Evolutionary conservation across 2,329 filamentous ascomycete genomes (phyloP), one percentile per base, ranked within the genome.

Genomic region (Aspergillus amoenus): DNA sequence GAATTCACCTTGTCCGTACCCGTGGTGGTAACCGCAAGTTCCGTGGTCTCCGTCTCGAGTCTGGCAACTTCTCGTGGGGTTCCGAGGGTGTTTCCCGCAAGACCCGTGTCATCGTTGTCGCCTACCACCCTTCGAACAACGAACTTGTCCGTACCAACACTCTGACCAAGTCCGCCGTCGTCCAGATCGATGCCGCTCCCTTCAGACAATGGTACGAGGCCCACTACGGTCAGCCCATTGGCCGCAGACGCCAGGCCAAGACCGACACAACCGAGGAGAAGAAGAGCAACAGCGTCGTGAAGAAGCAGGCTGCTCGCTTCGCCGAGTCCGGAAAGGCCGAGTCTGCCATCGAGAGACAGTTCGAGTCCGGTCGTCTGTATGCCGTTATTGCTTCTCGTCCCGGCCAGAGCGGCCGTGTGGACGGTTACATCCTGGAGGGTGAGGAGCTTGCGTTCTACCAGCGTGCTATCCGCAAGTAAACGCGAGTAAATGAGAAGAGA

Each of bases 201-300:
- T 99, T 99, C 91, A 87, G 94, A 80, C 93, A 97, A 84, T 99
- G 94, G 94, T 99, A 96, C 84, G 94, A 99, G 88, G 91, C 94
- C 71, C 94, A 99, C 89, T 99, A 99, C 87, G 94, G 94, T 78
- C 86, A 91, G 81, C 73, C 84, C 73, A 78, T 99, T 66, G 94
- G 94, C 79, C 90, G 93, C 74, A 89, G 89, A 82, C 91, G 93
- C 82, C 92, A 96, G 85, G 85, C 88, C 79, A 93, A 95, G 76
- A 67, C 68, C 82, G 82, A 77, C 78, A 80, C 58, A 60, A 66
- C 64, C 70, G 71, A 76, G 76, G 78, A 91, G 81, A 95, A 96
- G 90, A 97, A 96, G 90, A 92, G 88, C 85, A 95, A 95, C 84
- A 84, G 87, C 62, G 90, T 97, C 62, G 86, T 94, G 88, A 91